Conservation (phyloP, 352 stramenopile species). For the Phytophthora cactorum region DNA sequence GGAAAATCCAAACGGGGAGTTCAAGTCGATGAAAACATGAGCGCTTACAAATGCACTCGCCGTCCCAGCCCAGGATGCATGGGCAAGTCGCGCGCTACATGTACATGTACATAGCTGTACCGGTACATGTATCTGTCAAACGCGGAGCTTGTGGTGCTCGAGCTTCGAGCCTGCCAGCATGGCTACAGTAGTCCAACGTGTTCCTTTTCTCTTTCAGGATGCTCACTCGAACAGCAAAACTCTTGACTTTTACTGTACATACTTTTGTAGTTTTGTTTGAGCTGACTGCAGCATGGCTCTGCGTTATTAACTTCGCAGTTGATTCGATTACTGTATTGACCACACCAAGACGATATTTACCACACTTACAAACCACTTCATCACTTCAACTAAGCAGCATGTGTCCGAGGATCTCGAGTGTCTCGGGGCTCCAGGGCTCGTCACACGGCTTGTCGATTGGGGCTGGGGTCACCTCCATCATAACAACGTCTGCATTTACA, state of each 20-base stretch:
- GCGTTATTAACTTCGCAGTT: conserved; percentile 1
- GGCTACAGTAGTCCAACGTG: neutral
- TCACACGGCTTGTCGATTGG: conserved; percentile 32
- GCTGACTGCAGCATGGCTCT: neutral
- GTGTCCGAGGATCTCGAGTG: conserved; percentile 41
- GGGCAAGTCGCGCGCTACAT: neutral
- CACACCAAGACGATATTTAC: conserved; percentile 8
- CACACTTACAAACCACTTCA: neutral
- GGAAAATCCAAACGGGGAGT: conserved; percentile 28
- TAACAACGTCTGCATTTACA: conserved; percentile 7
- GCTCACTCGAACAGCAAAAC: conserved; percentile 38
- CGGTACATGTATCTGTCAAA: neutral
- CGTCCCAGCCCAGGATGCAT: conserved; percentile 12
- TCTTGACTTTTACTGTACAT: neutral
- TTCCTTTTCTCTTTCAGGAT: conserved; percentile 14
- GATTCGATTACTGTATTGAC: conserved; percentile 16
- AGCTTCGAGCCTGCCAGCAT: neutral
- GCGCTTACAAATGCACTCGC: conserved; percentile 16
- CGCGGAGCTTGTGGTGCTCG: conserved; percentile 6
- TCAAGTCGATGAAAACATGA: conserved; percentile 32
- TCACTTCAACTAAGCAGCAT: conserved; percentile 40
- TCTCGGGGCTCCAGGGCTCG: conserved; percentile 43
- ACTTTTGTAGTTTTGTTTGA: conserved; percentile 8
- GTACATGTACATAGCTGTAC: no score
- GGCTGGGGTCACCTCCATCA: conserved; percentile 15